These are phyloP conservation scores for Penicillium olsonii DNA, from an alignment of 2,329 filamentous ascomycete species.

Conservation along the genomic window DNA sequence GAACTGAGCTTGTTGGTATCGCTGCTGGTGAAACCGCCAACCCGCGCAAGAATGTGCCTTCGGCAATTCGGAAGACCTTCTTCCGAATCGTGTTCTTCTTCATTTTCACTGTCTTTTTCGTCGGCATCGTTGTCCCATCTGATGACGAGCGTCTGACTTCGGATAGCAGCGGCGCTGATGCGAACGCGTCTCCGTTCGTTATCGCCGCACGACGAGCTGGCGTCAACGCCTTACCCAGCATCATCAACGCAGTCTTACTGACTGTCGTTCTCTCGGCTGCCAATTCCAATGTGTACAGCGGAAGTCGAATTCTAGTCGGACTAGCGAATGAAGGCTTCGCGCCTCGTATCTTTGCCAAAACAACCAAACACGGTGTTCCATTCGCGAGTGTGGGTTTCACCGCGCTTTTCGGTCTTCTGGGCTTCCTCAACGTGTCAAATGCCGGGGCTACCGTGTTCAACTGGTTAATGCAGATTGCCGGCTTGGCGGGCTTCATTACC, in stretches of 20 bases:
- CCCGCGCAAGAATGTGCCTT: conserved; percentile 70
- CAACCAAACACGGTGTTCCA: conserved; percentile 5
- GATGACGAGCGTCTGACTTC: conserved; percentile 57
- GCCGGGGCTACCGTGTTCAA: conserved; percentile 8
- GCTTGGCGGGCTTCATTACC: conserved; percentile 7
- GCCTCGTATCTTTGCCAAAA: conserved; percentile 1
- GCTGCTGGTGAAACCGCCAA: conserved; percentile 74
- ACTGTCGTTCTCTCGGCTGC: conserved; percentile 8
- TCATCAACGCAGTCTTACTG: conserved; percentile 8
- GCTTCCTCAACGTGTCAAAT: conserved; percentile 7
- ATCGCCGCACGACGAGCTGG: conserved; percentile 6
- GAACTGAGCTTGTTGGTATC: conserved; percentile 74
- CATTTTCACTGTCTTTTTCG: conserved; percentile 57
- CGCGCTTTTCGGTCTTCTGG: conserved; percentile 4
- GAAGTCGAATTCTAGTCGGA: conserved; percentile 8
- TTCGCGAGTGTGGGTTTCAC: conserved; percentile 7
- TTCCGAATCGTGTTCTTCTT: conserved; percentile 69
- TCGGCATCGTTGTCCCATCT: conserved; percentile 70
- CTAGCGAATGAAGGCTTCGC: conserved; percentile 7
- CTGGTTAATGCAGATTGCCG: conserved; percentile 10
- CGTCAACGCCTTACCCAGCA: conserved; percentile 4
- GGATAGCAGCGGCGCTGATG: conserved; percentile 11
- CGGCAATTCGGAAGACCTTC: conserved; percentile 73
- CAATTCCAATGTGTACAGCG: conserved; percentile 10
- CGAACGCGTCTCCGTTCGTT: conserved; percentile 5